phyloP scores from a whole-genome alignment of 768 basidiomycete genomes.

The Amanita pallidorosea region DNA sequence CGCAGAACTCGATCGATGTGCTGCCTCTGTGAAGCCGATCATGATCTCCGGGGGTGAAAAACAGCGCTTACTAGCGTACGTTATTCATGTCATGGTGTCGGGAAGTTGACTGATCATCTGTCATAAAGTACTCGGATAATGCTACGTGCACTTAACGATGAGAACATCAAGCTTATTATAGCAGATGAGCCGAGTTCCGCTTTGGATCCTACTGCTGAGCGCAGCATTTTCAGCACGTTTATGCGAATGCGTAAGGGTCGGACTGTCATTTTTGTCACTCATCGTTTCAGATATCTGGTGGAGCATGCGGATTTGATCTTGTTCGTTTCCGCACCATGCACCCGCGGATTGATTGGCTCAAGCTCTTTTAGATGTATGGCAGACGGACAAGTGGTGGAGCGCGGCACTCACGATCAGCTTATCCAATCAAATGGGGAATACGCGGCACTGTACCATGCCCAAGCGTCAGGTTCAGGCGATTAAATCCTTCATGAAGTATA shows the following conservation, averaged over 20 bases:
- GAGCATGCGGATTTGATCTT: constrained; percentile 40
- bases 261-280: constrained; percentile 48
- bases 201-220: constrained; percentile 45
- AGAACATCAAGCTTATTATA: constrained; percentile 33
- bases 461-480: constrained; percentile 15
- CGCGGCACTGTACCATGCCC: constrained; percentile 28
- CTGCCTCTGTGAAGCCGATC: constrained; percentile 16
- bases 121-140: constrained; percentile 30
- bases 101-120: constrained; percentile 2
- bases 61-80: constrained; percentile 40
- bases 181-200: constrained; percentile 53
- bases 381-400: constrained; percentile 27
- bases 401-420: constrained; percentile 29
- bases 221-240: constrained; percentile 31
- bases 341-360: constrained; percentile 2
- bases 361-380: constrained; percentile 28
- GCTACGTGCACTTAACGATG: constrained; percentile 27
- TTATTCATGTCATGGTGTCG: constrained; percentile 5
- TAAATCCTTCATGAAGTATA: background rate
- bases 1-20: constrained; percentile 18
- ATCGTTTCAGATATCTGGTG: constrained; percentile 40
- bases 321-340: constrained; percentile 21
- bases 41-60: constrained; percentile 33
- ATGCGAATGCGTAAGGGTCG: constrained; percentile 28
- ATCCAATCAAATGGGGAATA: constrained; percentile 27